Conservation (phyloP, 805 yeast genomes). For the Candida glaebosa region DNA sequence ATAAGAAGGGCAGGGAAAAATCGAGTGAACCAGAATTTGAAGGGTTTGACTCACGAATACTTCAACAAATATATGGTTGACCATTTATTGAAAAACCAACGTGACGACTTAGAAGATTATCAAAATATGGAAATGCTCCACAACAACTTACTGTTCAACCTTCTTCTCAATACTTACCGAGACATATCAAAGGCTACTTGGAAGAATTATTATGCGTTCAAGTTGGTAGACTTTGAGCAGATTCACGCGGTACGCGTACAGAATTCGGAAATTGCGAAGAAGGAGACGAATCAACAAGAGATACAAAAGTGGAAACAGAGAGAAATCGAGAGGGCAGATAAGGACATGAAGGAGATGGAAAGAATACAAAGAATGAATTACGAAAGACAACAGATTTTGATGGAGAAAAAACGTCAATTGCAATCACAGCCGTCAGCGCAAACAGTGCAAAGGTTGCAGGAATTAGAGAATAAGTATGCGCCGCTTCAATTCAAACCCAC, state of each 20-base stretch:
- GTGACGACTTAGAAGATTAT: slow-evolving; percentile 31
- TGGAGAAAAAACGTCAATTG: slow-evolving; percentile 11
- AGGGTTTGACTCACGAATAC: slow-evolving; percentile 36
- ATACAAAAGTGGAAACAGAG: slow-evolving; percentile 9
- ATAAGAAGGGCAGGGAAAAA: slow-evolving; percentile 3
- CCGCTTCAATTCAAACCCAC: slow-evolving; percentile 9
- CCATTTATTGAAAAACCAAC: slow-evolving; percentile 24
- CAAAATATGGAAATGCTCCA: slow-evolving; percentile 43
- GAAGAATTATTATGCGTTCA: slow-evolving; percentile 37
- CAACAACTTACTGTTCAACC: slow-evolving; percentile 37
- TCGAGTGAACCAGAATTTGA: slow-evolving; percentile 23
- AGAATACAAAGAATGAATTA: slow-evolving; percentile 10
- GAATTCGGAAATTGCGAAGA: slow-evolving; percentile 11
- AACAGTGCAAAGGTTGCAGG: slow-evolving; percentile 12
- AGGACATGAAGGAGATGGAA: slow-evolving; percentile 9
- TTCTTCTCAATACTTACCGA: slow-evolving; percentile 37
- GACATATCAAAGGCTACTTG: slow-evolving; percentile 38
- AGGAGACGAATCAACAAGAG: slow-evolving; percentile 5
- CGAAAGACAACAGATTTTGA: slow-evolving; percentile 12
- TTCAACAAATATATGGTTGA: slow-evolving; percentile 30
- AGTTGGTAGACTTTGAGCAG: slow-evolving; percentile 38
- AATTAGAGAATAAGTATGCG: slow-evolving; percentile 10
- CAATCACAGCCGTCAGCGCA: slow-evolving; percentile 11
- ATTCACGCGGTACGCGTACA: slow-evolving; percentile 14
- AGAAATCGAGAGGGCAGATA: slow-evolving; percentile 9